Base-by-base conservation (phyloP, 2,329 filamentous ascomycete genomes). In the Cadophora sp. region DNA sequence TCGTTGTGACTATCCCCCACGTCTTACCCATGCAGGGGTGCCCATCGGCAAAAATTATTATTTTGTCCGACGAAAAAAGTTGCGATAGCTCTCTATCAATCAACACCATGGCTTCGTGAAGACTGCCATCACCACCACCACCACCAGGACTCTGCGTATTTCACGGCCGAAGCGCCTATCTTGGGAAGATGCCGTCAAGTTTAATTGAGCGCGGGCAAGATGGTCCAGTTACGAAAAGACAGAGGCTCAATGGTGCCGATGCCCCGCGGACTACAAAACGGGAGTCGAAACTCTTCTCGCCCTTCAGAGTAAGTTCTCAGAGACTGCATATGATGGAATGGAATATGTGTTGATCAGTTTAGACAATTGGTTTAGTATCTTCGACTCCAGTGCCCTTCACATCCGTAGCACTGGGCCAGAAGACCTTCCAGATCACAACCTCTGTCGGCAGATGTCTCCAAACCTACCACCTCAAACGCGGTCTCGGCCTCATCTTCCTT, bases 391-490 rank as follows among this genome's bases (percentile, higher is more conserved):
- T 97, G 0, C 95, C 96, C 0, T 98, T 99, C 77, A 94, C 95
- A 1, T 91, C 91, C 6, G 86, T 96, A 39, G 92, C 95, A 0
- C 84, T 97, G 18, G 96, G 96, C 66, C 97, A 97, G 80, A 95
- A 93, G 0, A 97, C 94, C 3, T 99, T 97, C 77, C 96, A 99
- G 79, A 93, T 99, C 79, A 98, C 96, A 41, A 99, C 96, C 36
- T 98, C 93, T 0, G 92, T 96, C 69, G 96, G 95, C 70, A 88
- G 90, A 75, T 93, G 91, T 67, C 85, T 99, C 56, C 96, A 99
- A 80, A 99, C 96, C 0, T 99, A 99, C 82, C 96, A 99, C 78
- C 82, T 99, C 69, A 93, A 91, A 78, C 89, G 90, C 74, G 95
- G 95, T 56, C 86, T 99, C 68, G 95, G 96, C 75, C 88, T 99